Percentiles rank a stretch among this genome's conserved stretches.
Conservation (phyloP, 441 rosid genomes). For the Erysimum cheiri region DNA sequence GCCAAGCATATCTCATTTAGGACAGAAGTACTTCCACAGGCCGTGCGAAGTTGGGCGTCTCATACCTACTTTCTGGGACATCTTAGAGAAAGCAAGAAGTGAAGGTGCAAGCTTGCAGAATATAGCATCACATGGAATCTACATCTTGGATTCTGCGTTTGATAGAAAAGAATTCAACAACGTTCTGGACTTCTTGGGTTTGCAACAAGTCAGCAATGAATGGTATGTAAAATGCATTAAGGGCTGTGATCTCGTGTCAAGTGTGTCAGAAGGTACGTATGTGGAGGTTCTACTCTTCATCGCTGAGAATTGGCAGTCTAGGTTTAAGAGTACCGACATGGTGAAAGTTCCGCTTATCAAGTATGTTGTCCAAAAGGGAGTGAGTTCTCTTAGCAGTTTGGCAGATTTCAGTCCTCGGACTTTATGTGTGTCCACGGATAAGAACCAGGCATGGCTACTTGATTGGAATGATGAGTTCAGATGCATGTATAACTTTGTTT, state of each 20-base stretch:
- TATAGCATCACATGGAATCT: constrained; percentile 61
- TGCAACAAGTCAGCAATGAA: constrained; percentile 46
- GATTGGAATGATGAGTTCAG: constrained; percentile 61
- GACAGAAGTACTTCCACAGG: constrained; percentile 63
- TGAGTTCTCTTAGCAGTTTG: constrained; percentile 48
- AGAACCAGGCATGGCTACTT: constrained; percentile 52
- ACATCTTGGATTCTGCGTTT: constrained; percentile 55
- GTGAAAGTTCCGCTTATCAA: constrained; percentile 57
- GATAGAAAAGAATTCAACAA: constrained; percentile 47
- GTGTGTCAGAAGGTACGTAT: constrained; percentile 61
- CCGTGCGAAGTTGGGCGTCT: constrained; percentile 64
- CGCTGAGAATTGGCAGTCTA: constrained; percentile 56
- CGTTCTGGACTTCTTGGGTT: constrained; percentile 60
- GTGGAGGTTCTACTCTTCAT: constrained; percentile 55
- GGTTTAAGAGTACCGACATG: constrained; percentile 45
- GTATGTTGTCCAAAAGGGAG: constrained; percentile 49
- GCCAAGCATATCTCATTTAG: constrained; percentile 58
- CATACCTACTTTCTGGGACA: constrained; percentile 64
- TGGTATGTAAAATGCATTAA: constrained; percentile 71
- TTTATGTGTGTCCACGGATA: constrained; percentile 38
- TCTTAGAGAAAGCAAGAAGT: constrained; percentile 55
- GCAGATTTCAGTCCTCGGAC: constrained; percentile 9
- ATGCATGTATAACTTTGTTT: constrained; percentile 42
- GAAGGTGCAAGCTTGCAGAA: constrained; percentile 59
- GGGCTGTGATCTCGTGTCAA: constrained; percentile 54